Evolutionary conservation across 495 filamentous ascomycete species (phyloP).

Genomic region (Corynascus novoguineensis): DNA sequence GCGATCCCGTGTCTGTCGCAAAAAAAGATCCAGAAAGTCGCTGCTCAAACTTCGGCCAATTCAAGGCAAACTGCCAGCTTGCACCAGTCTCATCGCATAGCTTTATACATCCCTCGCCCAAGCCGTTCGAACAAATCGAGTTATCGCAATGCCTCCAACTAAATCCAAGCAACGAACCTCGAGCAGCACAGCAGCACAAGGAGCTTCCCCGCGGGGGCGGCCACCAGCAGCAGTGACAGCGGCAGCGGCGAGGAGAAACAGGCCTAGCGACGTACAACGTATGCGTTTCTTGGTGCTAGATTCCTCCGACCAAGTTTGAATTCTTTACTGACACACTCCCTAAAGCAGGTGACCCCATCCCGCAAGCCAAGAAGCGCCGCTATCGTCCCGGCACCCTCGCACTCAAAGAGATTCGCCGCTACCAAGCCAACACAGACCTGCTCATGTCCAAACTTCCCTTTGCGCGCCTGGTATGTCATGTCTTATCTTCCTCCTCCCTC

Average conservation of each 20-base stretch:
- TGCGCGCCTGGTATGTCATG: conserved; percentile 64
- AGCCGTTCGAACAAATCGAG: not conserved
- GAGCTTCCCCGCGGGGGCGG: not conserved
- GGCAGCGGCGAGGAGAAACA: conserved; percentile 6
- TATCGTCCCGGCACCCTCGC: conserved; percentile 84
- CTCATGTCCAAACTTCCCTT: conserved; percentile 80
- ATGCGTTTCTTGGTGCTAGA: conserved; percentile 8
- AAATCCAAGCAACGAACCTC: conserved; percentile 1
- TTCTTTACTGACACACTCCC: not conserved
- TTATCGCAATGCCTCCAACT: conserved; percentile 11
- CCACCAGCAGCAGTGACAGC: not conserved
- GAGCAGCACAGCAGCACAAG: not conserved
- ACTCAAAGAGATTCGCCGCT: conserved; percentile 76
- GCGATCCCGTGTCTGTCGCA: not conserved
- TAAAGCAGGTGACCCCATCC: conserved; percentile 67
- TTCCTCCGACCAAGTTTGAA: not conserved
- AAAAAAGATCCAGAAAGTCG: too few species aligned
- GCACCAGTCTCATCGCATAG: not conserved
- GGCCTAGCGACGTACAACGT: conserved; percentile 27
- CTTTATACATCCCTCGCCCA: not conserved
- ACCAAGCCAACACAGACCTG: conserved; percentile 78
- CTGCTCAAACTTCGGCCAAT: not conserved
- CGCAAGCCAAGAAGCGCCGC: conserved; percentile 55
- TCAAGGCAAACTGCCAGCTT: not conserved
- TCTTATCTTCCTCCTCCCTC: not conserved